Evolutionary conservation across 768 basidiomycete genomes (phyloP).

Genomic region (Lepiota brunneoincarnata): DNA sequence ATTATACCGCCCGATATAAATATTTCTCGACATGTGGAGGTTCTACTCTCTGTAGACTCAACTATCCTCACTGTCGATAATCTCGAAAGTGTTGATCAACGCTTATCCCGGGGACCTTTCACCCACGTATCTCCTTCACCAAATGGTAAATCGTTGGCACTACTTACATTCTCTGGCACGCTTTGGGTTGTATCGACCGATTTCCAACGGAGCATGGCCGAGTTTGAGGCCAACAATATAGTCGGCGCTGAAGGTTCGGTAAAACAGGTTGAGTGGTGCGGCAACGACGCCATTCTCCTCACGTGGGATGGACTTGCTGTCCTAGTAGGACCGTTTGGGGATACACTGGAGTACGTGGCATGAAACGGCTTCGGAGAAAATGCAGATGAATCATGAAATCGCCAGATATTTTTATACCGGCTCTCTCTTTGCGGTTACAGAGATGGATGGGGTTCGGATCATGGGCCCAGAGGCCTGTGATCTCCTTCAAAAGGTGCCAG

Average conservation of each 20-base stretch:
- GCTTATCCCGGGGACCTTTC: conserved; percentile 86
- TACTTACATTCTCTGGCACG: conserved; percentile 67
- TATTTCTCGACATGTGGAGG: conserved; percentile 87
- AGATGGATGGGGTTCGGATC: conserved; percentile 88
- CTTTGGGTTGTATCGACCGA: conserved; percentile 96
- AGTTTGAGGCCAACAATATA: conserved; percentile 70
- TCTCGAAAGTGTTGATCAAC: conserved; percentile 85
- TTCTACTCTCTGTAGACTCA: conserved; percentile 76
- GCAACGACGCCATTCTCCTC: conserved; percentile 89
- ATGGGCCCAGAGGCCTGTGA: conserved; percentile 78
- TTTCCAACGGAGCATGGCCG: conserved; percentile 85
- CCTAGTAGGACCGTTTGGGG: conserved; percentile 91
- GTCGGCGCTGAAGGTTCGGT: conserved; percentile 56
- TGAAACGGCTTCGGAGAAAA: not conserved
- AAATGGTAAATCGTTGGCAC: conserved; percentile 87
- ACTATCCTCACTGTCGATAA: conserved; percentile 88
- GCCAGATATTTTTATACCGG: conserved; percentile 78
- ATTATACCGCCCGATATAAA: conserved; percentile 89
- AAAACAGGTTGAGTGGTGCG: conserved; percentile 89
- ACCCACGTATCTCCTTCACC: conserved; percentile 86
- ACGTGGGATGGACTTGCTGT: conserved; percentile 77
- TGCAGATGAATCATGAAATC: not conserved
- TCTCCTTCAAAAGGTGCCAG: conserved; percentile 90
- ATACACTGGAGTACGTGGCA: conserved; percentile 69
- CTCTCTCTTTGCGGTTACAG: conserved; percentile 74